Evolutionary conservation across 176 grass and related monocot genomes (phyloP).

Genomic region (Thinopyrum elongatum): DNA sequence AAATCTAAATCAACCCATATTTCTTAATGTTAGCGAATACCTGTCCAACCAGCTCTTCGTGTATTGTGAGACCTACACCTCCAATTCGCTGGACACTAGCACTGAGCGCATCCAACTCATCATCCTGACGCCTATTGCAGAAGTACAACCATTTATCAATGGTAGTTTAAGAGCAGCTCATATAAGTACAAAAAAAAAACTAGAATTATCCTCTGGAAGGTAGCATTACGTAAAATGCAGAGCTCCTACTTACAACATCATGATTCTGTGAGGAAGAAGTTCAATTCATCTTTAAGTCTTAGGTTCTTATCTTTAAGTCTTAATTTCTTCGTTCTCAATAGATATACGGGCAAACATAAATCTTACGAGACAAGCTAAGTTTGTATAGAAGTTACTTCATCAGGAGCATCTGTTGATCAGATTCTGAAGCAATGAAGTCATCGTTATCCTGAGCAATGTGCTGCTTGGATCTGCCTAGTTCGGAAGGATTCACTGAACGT

Average conservation of each 20-base stretch:
- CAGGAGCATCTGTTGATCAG: slow-evolving; percentile 89
- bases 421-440: slow-evolving; percentile 96
- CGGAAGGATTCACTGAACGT: slow-evolving; percentile 44
- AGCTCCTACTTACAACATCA: background rate
- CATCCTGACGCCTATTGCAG: slow-evolving; percentile 68
- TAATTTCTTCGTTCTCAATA: background rate
- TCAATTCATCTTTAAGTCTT: background rate
- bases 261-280: background rate
- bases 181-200: background rate
- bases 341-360: background rate
- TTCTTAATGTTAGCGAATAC: slow-evolving; percentile 38
- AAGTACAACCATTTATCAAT: background rate
- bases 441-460: slow-evolving; percentile 53
- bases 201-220: background rate
- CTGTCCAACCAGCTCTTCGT: slow-evolving; percentile 83
- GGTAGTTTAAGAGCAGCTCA: background rate
- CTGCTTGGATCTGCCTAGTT: slow-evolving; percentile 60
- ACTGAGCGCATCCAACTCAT: slow-evolving; percentile 90
- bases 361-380: background rate
- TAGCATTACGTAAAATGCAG: background rate
- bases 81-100: slow-evolving; percentile 86
- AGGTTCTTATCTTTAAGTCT: background rate
- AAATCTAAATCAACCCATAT: background rate
- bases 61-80: slow-evolving; percentile 88
- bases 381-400: slow-evolving; percentile 59